Evolutionary conservation across 1,284 basidiomycete species (phyloP).

Genomic region (Puccinia triticina): DNA sequence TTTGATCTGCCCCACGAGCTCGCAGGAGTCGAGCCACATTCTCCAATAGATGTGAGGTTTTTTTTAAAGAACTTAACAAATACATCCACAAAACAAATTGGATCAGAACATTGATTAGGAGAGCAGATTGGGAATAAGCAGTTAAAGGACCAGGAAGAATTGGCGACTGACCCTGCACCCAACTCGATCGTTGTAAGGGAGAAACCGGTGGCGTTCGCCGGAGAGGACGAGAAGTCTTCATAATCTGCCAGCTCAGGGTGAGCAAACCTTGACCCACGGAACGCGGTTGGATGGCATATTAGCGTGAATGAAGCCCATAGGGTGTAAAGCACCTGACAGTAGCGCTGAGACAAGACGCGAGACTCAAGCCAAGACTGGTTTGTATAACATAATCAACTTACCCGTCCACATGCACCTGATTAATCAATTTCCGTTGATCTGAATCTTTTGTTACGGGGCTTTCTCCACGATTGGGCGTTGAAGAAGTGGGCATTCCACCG

Average conservation of each 20-base stretch:
- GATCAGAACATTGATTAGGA: neutral
- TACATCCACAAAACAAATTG: neutral
- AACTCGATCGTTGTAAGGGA: constrained; percentile 42
- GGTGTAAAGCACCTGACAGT: neutral
- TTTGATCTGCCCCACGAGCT: neutral
- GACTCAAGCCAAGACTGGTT: neutral
- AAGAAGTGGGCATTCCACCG: constrained; percentile 17
- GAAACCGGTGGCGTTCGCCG: neutral
- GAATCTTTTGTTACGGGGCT: neutral
- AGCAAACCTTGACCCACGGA: neutral
- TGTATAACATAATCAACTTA: constrained; percentile 2
- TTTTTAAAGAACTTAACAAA: constrained; percentile 45
- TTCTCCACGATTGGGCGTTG: neutral
- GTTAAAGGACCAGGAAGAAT: neutral
- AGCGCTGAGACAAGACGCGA: neutral
- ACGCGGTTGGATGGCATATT: neutral
- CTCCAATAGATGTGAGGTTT: constrained; percentile 43
- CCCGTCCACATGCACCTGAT: neutral
- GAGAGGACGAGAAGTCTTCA: neutral
- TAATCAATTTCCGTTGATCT: neutral
- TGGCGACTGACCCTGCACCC: constrained; percentile 34
- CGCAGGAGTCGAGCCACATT: constrained; percentile 37
- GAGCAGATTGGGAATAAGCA: neutral
- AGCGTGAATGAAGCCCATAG: neutral
- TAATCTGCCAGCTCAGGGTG: neutral